Conservation (phyloP, 2,329 filamentous ascomycete genomes). For the Aspergillus felis region DNA sequence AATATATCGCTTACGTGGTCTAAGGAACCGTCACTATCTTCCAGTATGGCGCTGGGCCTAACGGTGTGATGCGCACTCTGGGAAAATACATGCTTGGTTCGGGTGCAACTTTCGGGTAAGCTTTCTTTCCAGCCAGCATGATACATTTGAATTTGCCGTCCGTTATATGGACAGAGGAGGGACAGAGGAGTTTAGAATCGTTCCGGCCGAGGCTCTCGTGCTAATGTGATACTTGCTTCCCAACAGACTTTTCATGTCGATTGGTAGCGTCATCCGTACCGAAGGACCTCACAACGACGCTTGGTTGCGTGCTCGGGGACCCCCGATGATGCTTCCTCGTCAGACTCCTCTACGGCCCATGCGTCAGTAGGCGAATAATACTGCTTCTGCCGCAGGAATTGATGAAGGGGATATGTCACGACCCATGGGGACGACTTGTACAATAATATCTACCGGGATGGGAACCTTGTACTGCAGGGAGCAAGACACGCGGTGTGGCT, state of each 20-base stretch:
- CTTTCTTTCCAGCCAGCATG: conserved; percentile 4
- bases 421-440: conserved; percentile 24
- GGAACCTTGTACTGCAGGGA: conserved; percentile 1
- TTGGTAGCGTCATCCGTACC: conserved; percentile 91
- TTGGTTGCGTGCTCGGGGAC: conserved; percentile 69
- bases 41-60: conserved; percentile 85
- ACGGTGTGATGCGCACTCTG: conserved; percentile 88
- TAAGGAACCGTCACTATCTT: conserved; percentile 90
- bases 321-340: conserved; percentile 65
- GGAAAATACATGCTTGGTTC: conserved; percentile 97
- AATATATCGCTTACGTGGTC: conserved; percentile 4
- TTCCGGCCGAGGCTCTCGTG: background rate
- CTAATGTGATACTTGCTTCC: background rate
- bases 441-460: conserved; percentile 22
- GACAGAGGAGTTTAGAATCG: background rate
- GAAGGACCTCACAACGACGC: conserved; percentile 76
- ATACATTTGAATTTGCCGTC: background rate
- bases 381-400: background rate
- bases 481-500: conserved; percentile 1
- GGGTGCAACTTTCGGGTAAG: conserved; percentile 91
- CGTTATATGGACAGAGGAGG: background rate
- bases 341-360: conserved; percentile 32
- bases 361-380: conserved; percentile 26
- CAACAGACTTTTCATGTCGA: conserved; percentile 90
- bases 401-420: conserved; percentile 1